Percentiles rank a stretch among this genome's conserved stretches.
These are phyloP conservation scores for Clarireedia homoeocarpa DNA, from an alignment of 2,329 filamentous ascomycete species.

Conservation along the genomic window DNA sequence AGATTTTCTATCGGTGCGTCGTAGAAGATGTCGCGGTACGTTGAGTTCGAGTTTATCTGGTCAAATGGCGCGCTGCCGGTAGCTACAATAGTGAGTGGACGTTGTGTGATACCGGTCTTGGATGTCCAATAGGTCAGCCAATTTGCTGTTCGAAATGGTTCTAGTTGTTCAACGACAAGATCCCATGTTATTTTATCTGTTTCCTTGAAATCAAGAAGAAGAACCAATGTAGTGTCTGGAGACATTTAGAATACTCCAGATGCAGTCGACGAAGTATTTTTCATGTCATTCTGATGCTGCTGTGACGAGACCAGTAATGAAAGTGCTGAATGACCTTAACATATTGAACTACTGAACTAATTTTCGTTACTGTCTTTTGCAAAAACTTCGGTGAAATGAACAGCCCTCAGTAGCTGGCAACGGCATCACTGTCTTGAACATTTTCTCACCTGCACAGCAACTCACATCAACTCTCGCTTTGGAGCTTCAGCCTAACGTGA, in stretches of 20 bases:
- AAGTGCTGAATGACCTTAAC: too few relatives aligned
- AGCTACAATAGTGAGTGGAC: slow-evolving; percentile 41
- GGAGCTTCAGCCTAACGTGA: too few relatives aligned
- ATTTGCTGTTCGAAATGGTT: slow-evolving; percentile 26
- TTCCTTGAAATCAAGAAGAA: slow-evolving; percentile 45
- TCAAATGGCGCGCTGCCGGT: slow-evolving; percentile 40
- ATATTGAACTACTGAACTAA: too few relatives aligned
- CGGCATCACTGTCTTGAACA: too few relatives aligned
- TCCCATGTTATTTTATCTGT: slow-evolving; percentile 33
- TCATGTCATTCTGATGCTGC: slow-evolving; percentile 39
- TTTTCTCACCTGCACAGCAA: too few relatives aligned
- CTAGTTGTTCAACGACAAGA: slow-evolving; percentile 34
- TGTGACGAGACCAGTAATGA: too few relatives aligned
- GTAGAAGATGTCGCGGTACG: slow-evolving; percentile 37
- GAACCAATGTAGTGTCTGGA: slow-evolving; percentile 21
- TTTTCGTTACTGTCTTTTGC: too few relatives aligned
- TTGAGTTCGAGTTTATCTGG: slow-evolving; percentile 25
- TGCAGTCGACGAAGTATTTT: not conserved
- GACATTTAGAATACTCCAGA: slow-evolving; percentile 15
- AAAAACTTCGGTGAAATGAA: too few relatives aligned
- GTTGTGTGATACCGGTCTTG: slow-evolving; percentile 26
- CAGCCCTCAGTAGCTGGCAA: too few relatives aligned
- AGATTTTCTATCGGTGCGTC: slow-evolving; percentile 35
- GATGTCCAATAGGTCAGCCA: slow-evolving; percentile 37
- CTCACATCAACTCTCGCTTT: too few relatives aligned